Evolutionary conservation across 2,329 filamentous ascomycete species (phyloP), one percentile per base, ranked within the genome.

Genomic region (Graphilbum fragrans): DNA sequence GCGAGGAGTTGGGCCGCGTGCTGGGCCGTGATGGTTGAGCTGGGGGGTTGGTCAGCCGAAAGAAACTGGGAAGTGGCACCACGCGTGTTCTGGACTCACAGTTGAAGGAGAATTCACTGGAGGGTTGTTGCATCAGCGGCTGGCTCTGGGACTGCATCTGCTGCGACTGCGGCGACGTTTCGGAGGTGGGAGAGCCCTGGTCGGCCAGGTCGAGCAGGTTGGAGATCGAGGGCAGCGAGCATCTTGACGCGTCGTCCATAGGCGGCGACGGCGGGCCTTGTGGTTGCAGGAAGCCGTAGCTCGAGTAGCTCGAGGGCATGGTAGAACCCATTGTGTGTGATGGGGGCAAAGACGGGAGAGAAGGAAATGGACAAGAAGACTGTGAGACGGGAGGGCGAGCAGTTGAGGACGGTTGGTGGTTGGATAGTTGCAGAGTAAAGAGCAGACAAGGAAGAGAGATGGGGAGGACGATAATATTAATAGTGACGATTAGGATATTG

Each of bases 221-320:
- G 31, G 87, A 94, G 59, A 96, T 95, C 32, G 90, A 94, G 18
- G 90, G 90, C 44, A 96, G 68, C 39, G 87, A 94, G 55, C 83
- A 92, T 64, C 82, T 88, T 50, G 77, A 67, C 36, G 64, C 63
- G 55, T 86, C 82, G 53, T 87, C 82, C 58, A 83, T 78, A 35
- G 82, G 81, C 46, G 82, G 82, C 50, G 82, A 86, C 25, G 82
- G 82, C 41, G 81, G 82, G 39, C 42, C 44, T 33, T 45, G 47
- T 39, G 43, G 45, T 27, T 47, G 44, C 17, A 32, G 31, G 8
- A 44, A 43, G 41, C 41, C 37, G 43, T 37, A 38, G 36, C 44
- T 40, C 32, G 39, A 11, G 38, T 32, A 10, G 34, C n/a, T n/a
- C n/a, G n/a, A n/a, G n/a, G n/a, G n/a, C n/a, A n/a, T n/a, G n/a